Base-by-base conservation (phyloP, 106 monocot species). In the Dactylorhiza incarnata region DNA sequence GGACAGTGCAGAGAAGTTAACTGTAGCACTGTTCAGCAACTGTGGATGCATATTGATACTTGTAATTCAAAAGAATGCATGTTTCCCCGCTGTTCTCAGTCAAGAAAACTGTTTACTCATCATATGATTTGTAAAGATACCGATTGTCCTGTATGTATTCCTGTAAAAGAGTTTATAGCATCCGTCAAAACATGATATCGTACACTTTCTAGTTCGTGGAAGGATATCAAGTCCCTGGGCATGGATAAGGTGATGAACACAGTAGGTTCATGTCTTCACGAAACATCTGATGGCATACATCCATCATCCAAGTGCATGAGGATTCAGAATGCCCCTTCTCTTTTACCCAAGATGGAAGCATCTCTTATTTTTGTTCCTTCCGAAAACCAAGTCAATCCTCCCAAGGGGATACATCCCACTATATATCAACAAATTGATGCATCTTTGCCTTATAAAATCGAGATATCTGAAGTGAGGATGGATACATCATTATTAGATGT, bases 141-240 rank as follows among this genome's bases (percentile, higher is more conserved):
- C 74, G 77, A 85, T 80, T 99, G 99, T 76, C 94, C 99, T 55
- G 89, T 94, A 26, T 99, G 99, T 74, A 75, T 86, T 47, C 81
- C 82, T 78, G 92, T 87, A 12, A 87, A 75, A 53, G 75, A 81
- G 10, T 83, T 68, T 79, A 45, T 87, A 55, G 74, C 73, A 76
- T 79, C 84, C 14, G 62, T 68, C 51, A 85, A 85, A 45, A 71
- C 73, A 66, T 75, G 49, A 43, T 65, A 17, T 71, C 69, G 52
- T 52, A 73, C 68, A 23, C 15, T 74, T 20, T 61, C 78, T 77
- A 77, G 46, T 17, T 63, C 87, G 55, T 59, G 48, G 78, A 85
- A 74, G 72, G 59, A 48, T 54, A 66, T 71, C 22, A 76, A 82
- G 46, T 63, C 78, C 67, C 19, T 51, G 2, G 76, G 78, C 44